Conservation (phyloP, 1,139 yeast species). For the Eremothecium gossypii region DNA sequence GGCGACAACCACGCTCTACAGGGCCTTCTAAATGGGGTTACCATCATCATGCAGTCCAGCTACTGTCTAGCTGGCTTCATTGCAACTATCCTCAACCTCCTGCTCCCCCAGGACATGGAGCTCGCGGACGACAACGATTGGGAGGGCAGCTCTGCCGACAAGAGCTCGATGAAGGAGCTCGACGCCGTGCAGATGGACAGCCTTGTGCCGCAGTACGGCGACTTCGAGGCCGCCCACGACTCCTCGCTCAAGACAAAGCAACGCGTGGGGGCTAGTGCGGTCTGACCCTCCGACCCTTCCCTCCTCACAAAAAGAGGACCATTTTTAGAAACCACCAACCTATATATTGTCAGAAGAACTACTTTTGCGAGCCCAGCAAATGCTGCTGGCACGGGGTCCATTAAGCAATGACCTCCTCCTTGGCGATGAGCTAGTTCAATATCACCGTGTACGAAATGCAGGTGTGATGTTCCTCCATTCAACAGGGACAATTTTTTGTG, state of each 20-base stretch:
- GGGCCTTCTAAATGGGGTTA: conserved; percentile 75
- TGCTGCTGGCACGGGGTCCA: too few species aligned
- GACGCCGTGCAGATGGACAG: background rate
- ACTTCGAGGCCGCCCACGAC: background rate
- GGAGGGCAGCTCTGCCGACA: background rate
- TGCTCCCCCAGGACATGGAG: conserved; percentile 66
- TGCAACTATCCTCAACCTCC: conserved; percentile 61
- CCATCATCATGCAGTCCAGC: conserved; percentile 78
- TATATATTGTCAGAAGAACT: too few species aligned
- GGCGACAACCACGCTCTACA: conserved; percentile 55
- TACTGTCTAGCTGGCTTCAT: conserved; percentile 76
- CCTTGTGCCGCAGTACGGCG: background rate
- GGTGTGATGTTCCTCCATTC: too few species aligned
- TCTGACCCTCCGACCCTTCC: too few species aligned
- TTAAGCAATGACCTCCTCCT: too few species aligned
- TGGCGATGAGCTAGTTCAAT: too few species aligned
- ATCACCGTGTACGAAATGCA: too few species aligned
- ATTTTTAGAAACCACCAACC: too few species aligned
- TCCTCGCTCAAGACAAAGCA: background rate
- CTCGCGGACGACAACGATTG: conserved; percentile 18
- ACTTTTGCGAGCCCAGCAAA: too few species aligned
- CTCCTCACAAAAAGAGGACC: too few species aligned
- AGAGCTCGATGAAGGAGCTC: background rate
- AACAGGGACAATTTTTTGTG: too few species aligned
- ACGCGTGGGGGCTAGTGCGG: too few species aligned